Evolutionary conservation across 2,329 filamentous ascomycete species (phyloP), one percentile per base, ranked within the genome.

Genomic region (Aspergillus fijiensis): DNA sequence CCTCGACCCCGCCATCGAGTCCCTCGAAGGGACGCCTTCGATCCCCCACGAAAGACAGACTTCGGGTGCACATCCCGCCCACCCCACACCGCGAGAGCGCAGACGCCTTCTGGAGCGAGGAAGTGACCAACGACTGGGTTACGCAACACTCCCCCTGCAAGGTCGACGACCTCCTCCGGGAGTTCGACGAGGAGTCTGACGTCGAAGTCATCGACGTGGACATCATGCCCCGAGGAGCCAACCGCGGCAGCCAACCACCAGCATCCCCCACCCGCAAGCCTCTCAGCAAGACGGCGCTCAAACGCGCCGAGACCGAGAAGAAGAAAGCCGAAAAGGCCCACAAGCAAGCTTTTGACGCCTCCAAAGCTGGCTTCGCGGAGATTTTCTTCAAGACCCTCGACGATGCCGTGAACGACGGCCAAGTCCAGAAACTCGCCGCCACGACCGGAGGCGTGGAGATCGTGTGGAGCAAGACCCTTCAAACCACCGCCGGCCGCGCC

Each of bases 401-500:
- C 65, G 69, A 76, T 3, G 78, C 72, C 5, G 81, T 87, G 51
- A 79, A 81, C 0, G 70, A 72, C 4, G 81, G 82, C 29, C 73
- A 80, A 49, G 79, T 89, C 52, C 68, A 74, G 27, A 67, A 72
- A 4, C 75, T 87, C 19, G 76, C 84, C 2, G 73, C 76, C 16
- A 68, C 75, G 11, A 84, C 84, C 0, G 85, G 85, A 29, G 86
- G 86, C 16, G 81, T 88, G 12, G 78, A 80, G 45, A 77, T 89
- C 51, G 67, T 83, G 49, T 89, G 86, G 86, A 85, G 80, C 66
- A 86, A 85, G 58, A 88, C 82, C 1, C 79, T 89, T 21, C 84
- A 85, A 60, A 84, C 82, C 4, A 88, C 86, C 0, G 86, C 86
- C 39, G 86, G 80, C 0, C 83, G 89, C 47, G 90, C 90, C 29